Conservation (phyloP, 2,329 filamentous ascomycete genomes). For the Knufia petricola region DNA sequence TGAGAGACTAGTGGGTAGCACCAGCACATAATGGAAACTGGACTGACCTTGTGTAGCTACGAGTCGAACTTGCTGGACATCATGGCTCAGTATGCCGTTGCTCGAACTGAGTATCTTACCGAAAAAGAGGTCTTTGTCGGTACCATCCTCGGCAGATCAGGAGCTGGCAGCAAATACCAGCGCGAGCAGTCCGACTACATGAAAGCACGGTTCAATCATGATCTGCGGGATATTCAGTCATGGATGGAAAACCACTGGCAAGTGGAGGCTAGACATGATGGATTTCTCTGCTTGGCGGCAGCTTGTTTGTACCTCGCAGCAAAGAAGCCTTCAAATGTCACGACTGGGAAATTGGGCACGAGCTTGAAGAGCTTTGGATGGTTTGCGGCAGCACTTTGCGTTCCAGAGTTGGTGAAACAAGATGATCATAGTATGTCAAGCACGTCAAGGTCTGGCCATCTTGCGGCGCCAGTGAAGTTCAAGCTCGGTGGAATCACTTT, state of each 20-base stretch:
- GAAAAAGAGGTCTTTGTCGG: constrained; percentile 50
- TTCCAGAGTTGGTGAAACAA: constrained; percentile 22
- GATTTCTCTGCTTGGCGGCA: constrained; percentile 5
- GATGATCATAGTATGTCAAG: neutral
- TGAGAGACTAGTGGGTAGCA: constrained; percentile 14
- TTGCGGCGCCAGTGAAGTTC: too few species aligned
- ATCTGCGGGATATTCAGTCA: constrained; percentile 24
- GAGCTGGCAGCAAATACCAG: constrained; percentile 30
- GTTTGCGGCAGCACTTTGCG: constrained; percentile 14
- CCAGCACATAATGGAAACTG: neutral
- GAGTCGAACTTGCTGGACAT: constrained; percentile 42
- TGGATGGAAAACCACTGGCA: constrained; percentile 5
- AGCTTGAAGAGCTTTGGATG: constrained; percentile 13
- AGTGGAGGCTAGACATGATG: constrained; percentile 5
- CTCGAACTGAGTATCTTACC: constrained; percentile 34
- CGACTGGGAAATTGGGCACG: neutral
- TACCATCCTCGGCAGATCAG: constrained; percentile 45
- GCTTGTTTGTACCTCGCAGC: constrained; percentile 1
- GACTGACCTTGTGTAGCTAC: constrained; percentile 36
- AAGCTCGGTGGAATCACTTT: too few species aligned
- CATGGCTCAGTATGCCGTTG: constrained; percentile 37
- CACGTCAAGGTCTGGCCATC: too few species aligned
- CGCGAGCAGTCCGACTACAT: constrained; percentile 35
- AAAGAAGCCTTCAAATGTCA: neutral
- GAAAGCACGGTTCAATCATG: constrained; percentile 35